phyloP scores from a whole-genome alignment of 2,329 filamentous ascomycete genomes.

The Pyricularia grisea region DNA sequence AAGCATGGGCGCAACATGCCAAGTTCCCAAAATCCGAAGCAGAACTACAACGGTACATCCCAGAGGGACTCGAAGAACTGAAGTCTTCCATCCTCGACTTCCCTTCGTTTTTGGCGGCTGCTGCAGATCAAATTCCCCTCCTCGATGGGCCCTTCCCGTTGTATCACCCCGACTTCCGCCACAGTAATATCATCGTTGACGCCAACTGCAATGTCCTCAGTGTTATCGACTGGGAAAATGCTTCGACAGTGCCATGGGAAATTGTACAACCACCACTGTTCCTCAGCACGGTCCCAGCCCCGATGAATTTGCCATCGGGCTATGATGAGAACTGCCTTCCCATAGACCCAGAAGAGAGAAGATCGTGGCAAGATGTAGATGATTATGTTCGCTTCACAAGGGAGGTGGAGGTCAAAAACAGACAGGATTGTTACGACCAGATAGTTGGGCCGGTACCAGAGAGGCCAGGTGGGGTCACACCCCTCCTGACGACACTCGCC shows the following conservation, averaged over 20 bases:
- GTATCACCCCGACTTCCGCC: slow-evolving; percentile 19
- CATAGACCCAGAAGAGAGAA: background rate
- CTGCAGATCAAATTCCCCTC: background rate
- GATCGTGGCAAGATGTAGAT: background rate
- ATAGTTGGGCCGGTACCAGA: too few species aligned
- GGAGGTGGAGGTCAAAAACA: background rate
- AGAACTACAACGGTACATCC: slow-evolving; percentile 4
- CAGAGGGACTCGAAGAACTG: slow-evolving; percentile 9
- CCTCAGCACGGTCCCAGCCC: slow-evolving; percentile 10
- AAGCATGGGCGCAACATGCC: slow-evolving; percentile 13
- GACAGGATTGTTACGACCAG: too few species aligned
- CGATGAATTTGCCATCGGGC: background rate
- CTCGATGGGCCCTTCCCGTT: slow-evolving; percentile 21
- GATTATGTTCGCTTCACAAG: background rate
- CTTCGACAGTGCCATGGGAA: slow-evolving; percentile 16
- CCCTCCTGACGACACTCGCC: too few species aligned
- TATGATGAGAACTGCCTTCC: background rate
- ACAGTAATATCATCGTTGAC: slow-evolving; percentile 22
- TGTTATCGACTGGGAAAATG: slow-evolving; percentile 23
- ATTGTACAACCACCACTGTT: slow-evolving; percentile 14
- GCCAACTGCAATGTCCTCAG: slow-evolving; percentile 15
- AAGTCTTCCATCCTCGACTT: background rate
- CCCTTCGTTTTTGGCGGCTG: background rate
- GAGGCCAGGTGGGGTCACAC: too few species aligned
- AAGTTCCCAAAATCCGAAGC: slow-evolving; percentile 11